Conservation (phyloP, 768 basidiomycete genomes). For the Hydnum rufescens region DNA sequence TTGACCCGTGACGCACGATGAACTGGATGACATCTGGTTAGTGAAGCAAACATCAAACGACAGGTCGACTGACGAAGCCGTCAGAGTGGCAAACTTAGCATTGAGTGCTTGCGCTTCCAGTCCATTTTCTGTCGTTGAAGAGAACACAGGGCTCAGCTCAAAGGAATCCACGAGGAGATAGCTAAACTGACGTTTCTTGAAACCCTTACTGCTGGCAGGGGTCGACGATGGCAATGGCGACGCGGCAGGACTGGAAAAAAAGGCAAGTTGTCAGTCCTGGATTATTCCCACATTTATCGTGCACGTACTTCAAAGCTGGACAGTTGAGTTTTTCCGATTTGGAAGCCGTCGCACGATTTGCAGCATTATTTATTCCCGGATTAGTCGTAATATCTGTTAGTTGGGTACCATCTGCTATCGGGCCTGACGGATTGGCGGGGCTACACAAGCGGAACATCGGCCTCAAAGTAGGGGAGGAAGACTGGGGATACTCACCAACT, state of each 20-base stretch:
- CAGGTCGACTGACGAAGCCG: too few species aligned
- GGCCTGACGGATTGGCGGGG: background rate
- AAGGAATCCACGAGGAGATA: background rate
- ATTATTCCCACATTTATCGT: too few species aligned
- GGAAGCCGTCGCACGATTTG: background rate
- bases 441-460: background rate
- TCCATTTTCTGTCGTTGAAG: background rate
- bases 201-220: too few species aligned
- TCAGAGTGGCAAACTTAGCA: background rate
- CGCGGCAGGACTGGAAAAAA: too few species aligned
- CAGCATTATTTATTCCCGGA: conserved; percentile 1
- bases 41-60: too few species aligned
- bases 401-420: conserved; percentile 1
- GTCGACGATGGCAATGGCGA: too few species aligned
- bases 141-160: background rate
- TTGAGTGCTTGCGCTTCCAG: background rate
- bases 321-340: too few species aligned
- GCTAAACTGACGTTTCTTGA: background rate
- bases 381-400: background rate
- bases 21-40: too few species aligned
- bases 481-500: background rate
- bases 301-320: too few species aligned
- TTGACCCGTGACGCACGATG: conserved; percentile 15
- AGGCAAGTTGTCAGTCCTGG: too few species aligned
- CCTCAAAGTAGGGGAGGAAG: background rate